phyloP scores from a whole-genome alignment of 345 rosid genomes.

The Lepidium sativum region DNA sequence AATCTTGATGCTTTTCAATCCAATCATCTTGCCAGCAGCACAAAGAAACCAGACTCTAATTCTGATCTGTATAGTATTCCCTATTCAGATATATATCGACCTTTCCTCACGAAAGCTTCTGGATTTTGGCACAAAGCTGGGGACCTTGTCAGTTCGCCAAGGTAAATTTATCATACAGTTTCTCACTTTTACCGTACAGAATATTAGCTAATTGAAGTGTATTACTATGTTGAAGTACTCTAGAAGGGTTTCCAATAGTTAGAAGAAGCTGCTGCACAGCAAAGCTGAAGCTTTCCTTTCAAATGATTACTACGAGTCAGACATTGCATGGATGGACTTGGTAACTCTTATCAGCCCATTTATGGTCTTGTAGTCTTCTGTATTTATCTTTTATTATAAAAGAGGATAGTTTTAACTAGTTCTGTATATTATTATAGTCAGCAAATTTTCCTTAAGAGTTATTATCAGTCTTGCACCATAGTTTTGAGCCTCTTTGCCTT shows the following conservation, averaged over 20 bases:
- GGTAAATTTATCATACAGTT: slow-evolving; percentile 38
- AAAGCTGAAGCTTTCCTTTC: slow-evolving; percentile 90
- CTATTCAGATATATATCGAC: slow-evolving; percentile 56
- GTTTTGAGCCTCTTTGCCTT: background rate
- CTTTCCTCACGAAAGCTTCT: slow-evolving; percentile 55
- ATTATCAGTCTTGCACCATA: background rate
- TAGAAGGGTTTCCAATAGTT: slow-evolving; percentile 34
- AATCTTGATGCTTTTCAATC: slow-evolving; percentile 34
- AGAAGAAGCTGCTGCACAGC: slow-evolving; percentile 77
- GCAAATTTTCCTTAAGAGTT: background rate
- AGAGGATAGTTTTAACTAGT: background rate
- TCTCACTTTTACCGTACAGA: background rate
- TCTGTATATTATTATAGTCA: background rate
- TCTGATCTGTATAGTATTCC: slow-evolving; percentile 56
- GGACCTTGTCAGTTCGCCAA: slow-evolving; percentile 51
- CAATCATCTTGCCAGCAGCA: slow-evolving; percentile 22
- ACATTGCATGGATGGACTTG: slow-evolving; percentile 97
- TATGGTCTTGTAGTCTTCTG: background rate
- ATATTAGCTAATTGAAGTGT: background rate
- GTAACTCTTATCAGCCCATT: slow-evolving; percentile 29
- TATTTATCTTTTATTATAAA: background rate
- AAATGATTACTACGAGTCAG: slow-evolving; percentile 82
- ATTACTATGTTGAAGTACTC: slow-evolving; percentile 11
- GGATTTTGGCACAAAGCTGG: slow-evolving; percentile 81
- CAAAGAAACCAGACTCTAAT: slow-evolving; percentile 25